phyloP scores from a whole-genome alignment of 208 protist genomes.

The Kentomonas sorsogonicus region DNA sequence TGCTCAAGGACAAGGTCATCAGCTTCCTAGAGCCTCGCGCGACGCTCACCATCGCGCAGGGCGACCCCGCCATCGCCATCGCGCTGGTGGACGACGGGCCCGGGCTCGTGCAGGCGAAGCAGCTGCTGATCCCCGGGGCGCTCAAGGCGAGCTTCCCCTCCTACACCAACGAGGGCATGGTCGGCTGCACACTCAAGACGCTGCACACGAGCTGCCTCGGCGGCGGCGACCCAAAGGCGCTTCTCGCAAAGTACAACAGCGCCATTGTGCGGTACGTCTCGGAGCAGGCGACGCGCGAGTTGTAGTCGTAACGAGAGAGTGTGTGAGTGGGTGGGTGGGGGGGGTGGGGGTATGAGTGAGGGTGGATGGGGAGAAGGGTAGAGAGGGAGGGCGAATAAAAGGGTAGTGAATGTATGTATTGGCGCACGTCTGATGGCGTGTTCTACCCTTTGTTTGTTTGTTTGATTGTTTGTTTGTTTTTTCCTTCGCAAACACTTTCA shows the following conservation, averaged over 20 bases:
- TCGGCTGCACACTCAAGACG: constrained; percentile 32
- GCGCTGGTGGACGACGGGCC: constrained; percentile 40
- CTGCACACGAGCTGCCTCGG: constrained; percentile 32
- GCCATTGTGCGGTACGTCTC: no score
- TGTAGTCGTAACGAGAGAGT: no score
- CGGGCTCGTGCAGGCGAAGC: constrained; percentile 26
- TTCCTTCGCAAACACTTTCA: neutral
- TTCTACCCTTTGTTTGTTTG: constrained; percentile 1
- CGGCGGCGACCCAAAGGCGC: constrained; percentile 22
- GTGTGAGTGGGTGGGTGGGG: no score
- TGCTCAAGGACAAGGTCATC: constrained; percentile 24
- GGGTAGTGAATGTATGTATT: no score
- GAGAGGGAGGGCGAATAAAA: constrained; percentile 4
- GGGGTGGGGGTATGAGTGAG: no score
- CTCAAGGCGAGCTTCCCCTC: constrained; percentile 35
- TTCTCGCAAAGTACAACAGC: constrained; percentile 27
- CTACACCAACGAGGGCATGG: constrained; percentile 35
- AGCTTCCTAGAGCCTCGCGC: constrained; percentile 32
- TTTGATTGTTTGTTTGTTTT: constrained; percentile 6
- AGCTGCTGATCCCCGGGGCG: constrained; percentile 34
- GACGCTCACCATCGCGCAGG: constrained; percentile 57
- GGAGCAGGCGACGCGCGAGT: no score
- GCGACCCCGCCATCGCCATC: constrained; percentile 31
- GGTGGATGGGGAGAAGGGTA: no score
- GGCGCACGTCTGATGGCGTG: neutral